Evolutionary conservation across 225 moss, liverwort and hornwort species (phyloP).

Genomic region (Bryoerythrophyllum caledonicum): DNA sequence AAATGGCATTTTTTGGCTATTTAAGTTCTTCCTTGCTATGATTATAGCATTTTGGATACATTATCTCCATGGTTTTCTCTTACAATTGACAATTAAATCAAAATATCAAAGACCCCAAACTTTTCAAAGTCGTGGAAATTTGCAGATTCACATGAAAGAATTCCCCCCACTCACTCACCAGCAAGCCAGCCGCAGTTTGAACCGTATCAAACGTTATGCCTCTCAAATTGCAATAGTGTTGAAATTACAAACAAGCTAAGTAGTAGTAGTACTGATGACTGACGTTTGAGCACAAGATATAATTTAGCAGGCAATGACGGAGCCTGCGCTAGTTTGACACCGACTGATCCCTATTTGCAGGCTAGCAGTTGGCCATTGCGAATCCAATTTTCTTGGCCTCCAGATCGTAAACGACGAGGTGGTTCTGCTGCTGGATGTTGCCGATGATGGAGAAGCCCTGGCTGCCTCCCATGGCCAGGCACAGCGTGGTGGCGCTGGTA

Average conservation of each 20-base stretch:
- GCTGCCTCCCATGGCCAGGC: slow-evolving; percentile 68
- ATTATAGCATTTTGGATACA: no score
- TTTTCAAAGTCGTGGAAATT: no score
- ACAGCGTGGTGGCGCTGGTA: slow-evolving; percentile 52
- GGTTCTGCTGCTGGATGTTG: slow-evolving; percentile 86
- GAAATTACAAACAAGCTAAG: neutral
- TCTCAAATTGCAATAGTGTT: neutral
- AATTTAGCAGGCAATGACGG: neutral
- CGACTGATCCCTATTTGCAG: no score
- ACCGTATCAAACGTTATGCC: neutral
- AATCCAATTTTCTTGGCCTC: slow-evolving; percentile 22
- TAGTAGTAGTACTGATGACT: neutral
- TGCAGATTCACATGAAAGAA: neutral
- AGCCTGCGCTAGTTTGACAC: neutral
- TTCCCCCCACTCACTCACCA: neutral
- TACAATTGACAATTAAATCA: no score
- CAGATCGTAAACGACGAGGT: slow-evolving; percentile 43
- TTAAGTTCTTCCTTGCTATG: no score
- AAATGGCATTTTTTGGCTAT: no score
- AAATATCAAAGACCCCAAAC: no score
- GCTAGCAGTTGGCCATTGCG: slow-evolving; percentile 8
- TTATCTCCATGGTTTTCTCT: no score
- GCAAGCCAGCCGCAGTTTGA: neutral
- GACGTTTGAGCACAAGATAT: neutral
- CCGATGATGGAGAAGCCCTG: slow-evolving; percentile 69